Base-by-base conservation (phyloP, 2,329 filamentous ascomycete species). In the Chaetomiaceae sp. region DNA sequence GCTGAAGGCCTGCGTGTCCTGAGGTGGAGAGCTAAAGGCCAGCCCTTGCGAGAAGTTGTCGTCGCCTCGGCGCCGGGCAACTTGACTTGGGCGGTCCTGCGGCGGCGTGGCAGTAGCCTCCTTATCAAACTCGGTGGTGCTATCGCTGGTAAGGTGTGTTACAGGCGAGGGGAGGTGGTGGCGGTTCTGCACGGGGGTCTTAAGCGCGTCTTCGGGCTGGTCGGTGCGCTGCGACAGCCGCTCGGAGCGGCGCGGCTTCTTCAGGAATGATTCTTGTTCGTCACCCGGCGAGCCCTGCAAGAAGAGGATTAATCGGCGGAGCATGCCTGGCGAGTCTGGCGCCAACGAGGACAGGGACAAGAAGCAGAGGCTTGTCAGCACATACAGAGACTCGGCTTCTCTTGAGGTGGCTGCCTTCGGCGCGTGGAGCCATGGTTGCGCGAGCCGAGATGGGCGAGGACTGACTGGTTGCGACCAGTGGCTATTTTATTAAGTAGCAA, bases 391-490 rank as follows among this genome's bases (percentile, higher is more conserved):
- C 88, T 66, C 84, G 78, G 58, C 73, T 79, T 63, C 88, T 83
- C 74, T 95, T 95, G 71, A 93, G 80, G 70, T 86, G 84, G 72
- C 84, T 89, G 72, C 87, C 87, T 68, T 93, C 85, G 56, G 73
- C 70, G 67, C 54, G 53, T 38, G 56, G 58, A 56, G 56, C 55
- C 58, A 60, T 60, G 50, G 48, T 50, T 48, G 49, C 81, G 74
- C 19, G 38, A 45, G 47, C 44, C 38, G 41, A 32, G 42, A 52
- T 48, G 45, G 30, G 30, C 33, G 39, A 29, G 22, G 9, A 6
- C 9, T 9, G 26, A 32, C 37, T 39, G 27, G 32, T 20, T 14
- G 40, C 33, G 35, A 43, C 33, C 19, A 18, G 19, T 32, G 38
- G 26, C 33, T 38, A 12, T 30, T 18, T 38, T n/a, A n/a, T n/a